These are phyloP conservation scores for Aspergillus calidoustus DNA, from an alignment of 2,329 filamentous ascomycete genomes.

Conservation along the genomic window DNA sequence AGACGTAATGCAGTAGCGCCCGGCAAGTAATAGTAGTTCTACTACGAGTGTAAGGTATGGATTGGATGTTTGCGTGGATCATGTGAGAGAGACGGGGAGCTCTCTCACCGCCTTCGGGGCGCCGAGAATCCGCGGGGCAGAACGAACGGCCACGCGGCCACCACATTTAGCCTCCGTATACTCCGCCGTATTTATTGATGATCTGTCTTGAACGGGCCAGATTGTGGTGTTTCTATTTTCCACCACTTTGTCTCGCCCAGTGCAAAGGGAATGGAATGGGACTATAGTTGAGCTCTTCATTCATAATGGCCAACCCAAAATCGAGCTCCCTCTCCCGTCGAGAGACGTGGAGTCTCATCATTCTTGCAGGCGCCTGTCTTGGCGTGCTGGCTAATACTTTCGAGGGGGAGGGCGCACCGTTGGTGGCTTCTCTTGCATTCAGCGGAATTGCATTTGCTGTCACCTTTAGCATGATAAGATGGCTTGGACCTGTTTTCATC, in stretches of 20 bases:
- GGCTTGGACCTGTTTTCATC: slow-evolving; percentile 90
- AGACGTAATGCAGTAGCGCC: not conserved
- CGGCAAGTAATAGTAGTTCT: slow-evolving; percentile 2
- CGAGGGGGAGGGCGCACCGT: slow-evolving; percentile 81
- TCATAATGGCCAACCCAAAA: slow-evolving; percentile 37
- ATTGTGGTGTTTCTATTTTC: slow-evolving; percentile 28
- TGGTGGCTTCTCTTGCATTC: slow-evolving; percentile 85
- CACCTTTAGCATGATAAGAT: slow-evolving; percentile 84
- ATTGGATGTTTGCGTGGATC: slow-evolving; percentile 8
- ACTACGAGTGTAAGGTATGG: not conserved
- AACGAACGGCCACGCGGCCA: slow-evolving; percentile 8
- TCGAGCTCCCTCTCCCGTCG: slow-evolving; percentile 51
- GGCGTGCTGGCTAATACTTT: slow-evolving; percentile 79
- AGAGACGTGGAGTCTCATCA: slow-evolving; percentile 62
- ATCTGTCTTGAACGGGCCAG: slow-evolving; percentile 32
- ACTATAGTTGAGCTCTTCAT: not conserved
- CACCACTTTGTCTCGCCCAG: not conserved
- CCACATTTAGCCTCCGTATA: slow-evolving; percentile 2
- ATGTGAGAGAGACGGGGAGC: not conserved
- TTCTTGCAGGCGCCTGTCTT: slow-evolving; percentile 70
- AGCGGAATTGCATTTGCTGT: slow-evolving; percentile 82
- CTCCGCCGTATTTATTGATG: slow-evolving; percentile 6
- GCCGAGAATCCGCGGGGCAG: slow-evolving; percentile 20
- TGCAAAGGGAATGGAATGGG: not conserved
- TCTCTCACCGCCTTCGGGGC: slow-evolving; percentile 3